These are phyloP conservation scores for Eragrostis curvula DNA, from an alignment of 176 grass and related monocot genomes.

Conservation along the genomic window DNA sequence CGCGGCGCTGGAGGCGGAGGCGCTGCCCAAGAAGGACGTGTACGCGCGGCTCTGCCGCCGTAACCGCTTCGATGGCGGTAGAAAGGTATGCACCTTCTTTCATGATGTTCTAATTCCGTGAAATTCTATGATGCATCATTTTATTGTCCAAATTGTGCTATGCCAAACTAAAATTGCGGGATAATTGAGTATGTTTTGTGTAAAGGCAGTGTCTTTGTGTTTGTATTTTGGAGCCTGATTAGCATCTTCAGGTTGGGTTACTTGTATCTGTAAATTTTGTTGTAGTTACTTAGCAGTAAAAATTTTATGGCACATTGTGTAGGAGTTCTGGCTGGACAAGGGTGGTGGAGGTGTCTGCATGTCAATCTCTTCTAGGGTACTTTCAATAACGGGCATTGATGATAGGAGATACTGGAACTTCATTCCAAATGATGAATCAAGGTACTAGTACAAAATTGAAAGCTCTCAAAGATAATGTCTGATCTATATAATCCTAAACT, in stretches of 20 bases:
- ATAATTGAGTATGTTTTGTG: constrained; percentile 4
- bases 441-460: constrained; percentile 39
- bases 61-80: constrained; percentile 69
- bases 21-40: constrained; percentile 76
- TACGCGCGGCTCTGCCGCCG: constrained; percentile 74
- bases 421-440: constrained; percentile 87
- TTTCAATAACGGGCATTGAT: constrained; percentile 91
- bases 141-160: not conserved
- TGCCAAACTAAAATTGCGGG: not conserved
- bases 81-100: constrained; percentile 51
- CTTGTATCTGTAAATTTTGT: not conserved
- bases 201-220: not conserved
- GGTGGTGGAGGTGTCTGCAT: constrained; percentile 68
- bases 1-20: constrained; percentile 26
- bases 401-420: constrained; percentile 98
- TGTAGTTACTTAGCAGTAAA: not conserved
- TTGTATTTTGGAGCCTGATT: constrained; percentile 1
- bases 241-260: not conserved
- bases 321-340: constrained; percentile 99
- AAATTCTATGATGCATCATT: not conserved
- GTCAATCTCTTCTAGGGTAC: constrained; percentile 77
- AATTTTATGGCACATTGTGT: constrained; percentile 35
- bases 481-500: not conserved
- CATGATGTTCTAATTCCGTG: not conserved
- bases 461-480: not conserved